Base-by-base conservation (phyloP, 2,329 filamentous ascomycete genomes). In the Fusarium fujikuroi region DNA sequence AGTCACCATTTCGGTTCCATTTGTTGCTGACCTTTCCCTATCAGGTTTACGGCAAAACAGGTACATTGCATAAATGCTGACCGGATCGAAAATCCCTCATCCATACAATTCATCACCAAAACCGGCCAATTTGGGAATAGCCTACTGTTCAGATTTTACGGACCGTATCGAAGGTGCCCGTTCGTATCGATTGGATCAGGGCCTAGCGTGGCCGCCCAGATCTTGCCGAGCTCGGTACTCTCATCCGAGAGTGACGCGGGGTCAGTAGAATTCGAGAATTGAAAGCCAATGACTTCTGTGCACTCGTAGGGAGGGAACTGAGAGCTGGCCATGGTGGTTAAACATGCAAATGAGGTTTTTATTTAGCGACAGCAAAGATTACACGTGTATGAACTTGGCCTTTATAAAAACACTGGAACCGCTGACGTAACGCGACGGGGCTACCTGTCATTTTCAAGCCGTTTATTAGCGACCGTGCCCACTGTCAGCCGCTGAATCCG, bases 191-290 rank as follows among this genome's bases (percentile, higher is more conserved):
- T n/a, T n/a, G n/a, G n/a, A n/a, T n/a, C n/a, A n/a, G n/a, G n/a
- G n/a, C n/a, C n/a, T n/a, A 71, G 11, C 4, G 66, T 70, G n/a
- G 25, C 16, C n/a, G 66, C 66, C 66, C 69, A 71, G 21, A 62
- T 43, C 19, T 23, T 54, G 18, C 66, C 66, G 19, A 54, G 15
- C 7, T 56, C 52, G 12, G 65, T 47, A 28, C n/a, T 40, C 18
- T 53, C 54, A 23, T 65, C 60, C 19, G 60, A 69, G 21, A 69
- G 36, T 18, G 15, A 54, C 10, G 14, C 19, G 4, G 25, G 23
- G 7, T n/a, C 19, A 10, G 5, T 54, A 10, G 50, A 39, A n/a
- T 39, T 40, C 15, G 50, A 54, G 19, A 42, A 42, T 11, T 54
- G 50, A 4, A 54, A 30, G 19, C 25, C 21, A 0, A 54, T 42